Evolutionary conservation across 768 basidiomycete species (phyloP).

Genomic region (Mrakia frigida): DNA sequence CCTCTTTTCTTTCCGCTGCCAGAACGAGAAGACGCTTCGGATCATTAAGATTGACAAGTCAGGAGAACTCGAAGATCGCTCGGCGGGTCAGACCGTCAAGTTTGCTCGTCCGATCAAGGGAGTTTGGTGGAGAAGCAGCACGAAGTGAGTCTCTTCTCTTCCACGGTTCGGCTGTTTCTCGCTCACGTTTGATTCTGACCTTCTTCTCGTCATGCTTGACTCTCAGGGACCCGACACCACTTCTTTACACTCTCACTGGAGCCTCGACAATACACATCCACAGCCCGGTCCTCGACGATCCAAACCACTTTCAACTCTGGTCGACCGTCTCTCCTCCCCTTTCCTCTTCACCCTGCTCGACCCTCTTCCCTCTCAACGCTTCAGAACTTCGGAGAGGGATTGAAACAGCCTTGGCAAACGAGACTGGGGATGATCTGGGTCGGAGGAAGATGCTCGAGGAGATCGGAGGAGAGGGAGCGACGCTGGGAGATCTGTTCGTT

Average conservation of each 20-base stretch:
- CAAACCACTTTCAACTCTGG: slow-evolving; percentile 73
- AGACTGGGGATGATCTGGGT: slow-evolving; percentile 49
- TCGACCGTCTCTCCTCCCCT: slow-evolving; percentile 60
- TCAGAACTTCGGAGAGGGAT: slow-evolving; percentile 50
- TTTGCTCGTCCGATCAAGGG: slow-evolving; percentile 71
- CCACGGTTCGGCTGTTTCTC: too few species aligned
- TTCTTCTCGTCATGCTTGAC: slow-evolving; percentile 51
- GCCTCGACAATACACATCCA: slow-evolving; percentile 80
- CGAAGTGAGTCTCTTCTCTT: neutral
- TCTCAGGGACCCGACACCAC: slow-evolving; percentile 59
- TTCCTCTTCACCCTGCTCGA: slow-evolving; percentile 48
- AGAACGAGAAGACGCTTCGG: neutral
- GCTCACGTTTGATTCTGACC: slow-evolving; percentile 58
- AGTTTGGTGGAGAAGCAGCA: slow-evolving; percentile 54
- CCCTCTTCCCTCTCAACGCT: slow-evolving; percentile 66
- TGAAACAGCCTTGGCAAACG: slow-evolving; percentile 47
- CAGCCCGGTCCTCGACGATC: slow-evolving; percentile 78
- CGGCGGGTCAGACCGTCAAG: slow-evolving; percentile 59
- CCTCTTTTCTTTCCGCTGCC: neutral
- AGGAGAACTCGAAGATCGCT: slow-evolving; percentile 57
- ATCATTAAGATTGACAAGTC: slow-evolving; percentile 3
- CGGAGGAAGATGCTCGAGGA: slow-evolving; percentile 62
- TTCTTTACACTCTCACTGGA: slow-evolving; percentile 75
- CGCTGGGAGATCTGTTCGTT: slow-evolving; percentile 47
- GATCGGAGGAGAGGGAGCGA: slow-evolving; percentile 55